phyloP scores from a whole-genome alignment of 2,329 filamentous ascomycete species.

The Diaporthe longicolla region DNA sequence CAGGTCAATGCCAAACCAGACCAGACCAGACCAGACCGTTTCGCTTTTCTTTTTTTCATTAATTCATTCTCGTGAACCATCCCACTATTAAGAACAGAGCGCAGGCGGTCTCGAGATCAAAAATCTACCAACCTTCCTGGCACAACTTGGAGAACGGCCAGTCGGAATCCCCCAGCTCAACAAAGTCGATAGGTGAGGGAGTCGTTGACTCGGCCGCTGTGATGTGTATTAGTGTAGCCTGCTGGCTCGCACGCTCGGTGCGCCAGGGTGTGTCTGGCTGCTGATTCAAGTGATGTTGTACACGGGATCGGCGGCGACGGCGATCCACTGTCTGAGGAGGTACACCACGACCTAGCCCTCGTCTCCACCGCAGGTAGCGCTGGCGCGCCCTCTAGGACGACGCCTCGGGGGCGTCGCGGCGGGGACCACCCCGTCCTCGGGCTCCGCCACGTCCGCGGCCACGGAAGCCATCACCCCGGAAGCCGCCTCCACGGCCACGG shows the following conservation, averaged over 20 bases:
- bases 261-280: slow-evolving; percentile 34
- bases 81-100: slow-evolving; percentile 27
- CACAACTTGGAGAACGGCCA: slow-evolving; percentile 40
- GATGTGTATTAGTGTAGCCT: slow-evolving; percentile 25
- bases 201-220: slow-evolving; percentile 19
- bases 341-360: slow-evolving; percentile 5
- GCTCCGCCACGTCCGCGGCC: slow-evolving; percentile 54
- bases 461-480: slow-evolving; percentile 50
- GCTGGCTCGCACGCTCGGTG: slow-evolving; percentile 23
- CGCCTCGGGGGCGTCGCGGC: slow-evolving; percentile 50
- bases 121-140: slow-evolving; percentile 39
- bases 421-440: slow-evolving; percentile 53
- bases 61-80: slow-evolving; percentile 30
- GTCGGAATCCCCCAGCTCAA: slow-evolving; percentile 37
- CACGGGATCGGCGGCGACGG: slow-evolving; percentile 22
- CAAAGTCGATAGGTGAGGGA: slow-evolving; percentile 35
- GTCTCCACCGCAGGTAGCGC: slow-evolving; percentile 13
- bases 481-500: slow-evolving; percentile 64
- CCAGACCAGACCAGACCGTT: slow-evolving; percentile 14
- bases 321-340: slow-evolving; percentile 4
- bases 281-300: slow-evolving; percentile 36
- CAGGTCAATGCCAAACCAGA: background rate
- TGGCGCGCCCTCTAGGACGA: slow-evolving; percentile 37
- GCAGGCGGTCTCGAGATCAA: background rate
- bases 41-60: slow-evolving; percentile 26